Base-by-base conservation (phyloP, 768 basidiomycete genomes). In the Tulasnella sp. region DNA sequence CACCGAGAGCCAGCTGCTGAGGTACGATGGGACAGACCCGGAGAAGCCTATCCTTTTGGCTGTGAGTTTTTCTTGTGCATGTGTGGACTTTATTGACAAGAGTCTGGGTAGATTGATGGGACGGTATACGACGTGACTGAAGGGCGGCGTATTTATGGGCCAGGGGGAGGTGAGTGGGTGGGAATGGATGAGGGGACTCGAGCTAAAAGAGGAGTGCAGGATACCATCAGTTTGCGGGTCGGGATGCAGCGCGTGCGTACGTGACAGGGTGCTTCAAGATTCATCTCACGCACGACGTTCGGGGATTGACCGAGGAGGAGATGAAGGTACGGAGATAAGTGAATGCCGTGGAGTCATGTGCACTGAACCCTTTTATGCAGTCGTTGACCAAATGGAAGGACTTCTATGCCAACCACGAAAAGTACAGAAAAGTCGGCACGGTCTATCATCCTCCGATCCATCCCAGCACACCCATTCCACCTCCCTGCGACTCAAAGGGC, bases 41-140 rank as follows among this genome's bases (percentile, higher is more conserved):
- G 73, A 71, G 27, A 78, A 72, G 65, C 88, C 91, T 23, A 69
- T 92, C 48, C 97, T 91, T 70, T 71, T 98, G 45, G 92, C 91
- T 58, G 88, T 86, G 69, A 67, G 82, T 66, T 57, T 40, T 58
- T 51, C 25, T 35, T 32, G 19, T 19, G 34, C 19, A 7, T 17
- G 35, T 62, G 37, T 39, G 1, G 19, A 37, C 59, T 55, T 62
- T 31, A 23, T 32, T 41, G 31, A 11, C 37, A 29, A 37, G 21
- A 49, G 15, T 49, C 49, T 64, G 37, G 49, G 45, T 66, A 90
- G 88, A 85, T 98, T 67, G 88, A 91, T 66, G 86, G 87, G 11
- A 85, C 86, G 51, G 89, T 98, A 6, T 98, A 82, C 69, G 93
- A 98, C 65, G 93, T 98, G 51, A 79, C 83, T n/a, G 75, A 77